A percentile compares a stretch with the other conserved stretches of the same genome.
These are phyloP conservation scores for Anaeromyces robustus DNA, from an alignment of 192 early-diverging fungal genomes.

Conservation along the genomic window DNA sequence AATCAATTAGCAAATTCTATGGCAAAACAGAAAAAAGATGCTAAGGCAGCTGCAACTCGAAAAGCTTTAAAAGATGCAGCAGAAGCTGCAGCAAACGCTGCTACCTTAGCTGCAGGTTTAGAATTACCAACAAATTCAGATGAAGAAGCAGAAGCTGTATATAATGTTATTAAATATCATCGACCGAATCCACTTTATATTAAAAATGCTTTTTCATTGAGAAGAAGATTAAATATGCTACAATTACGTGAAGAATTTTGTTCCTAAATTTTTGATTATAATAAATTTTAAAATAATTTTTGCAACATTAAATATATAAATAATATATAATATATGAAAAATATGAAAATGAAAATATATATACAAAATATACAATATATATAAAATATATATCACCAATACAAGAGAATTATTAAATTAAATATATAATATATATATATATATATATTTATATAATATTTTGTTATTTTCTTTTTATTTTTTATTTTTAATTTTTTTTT, in stretches of 20 bases:
- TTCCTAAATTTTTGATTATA: not conserved
- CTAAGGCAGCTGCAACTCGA: constrained; percentile 9
- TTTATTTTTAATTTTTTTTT: no score
- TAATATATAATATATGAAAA: no score
- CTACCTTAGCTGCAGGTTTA: not conserved
- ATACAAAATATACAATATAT: no score
- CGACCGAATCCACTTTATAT: constrained; percentile 37
- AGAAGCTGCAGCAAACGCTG: not conserved
- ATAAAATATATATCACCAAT: no score
- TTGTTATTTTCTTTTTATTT: no score
- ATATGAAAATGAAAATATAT: no score
- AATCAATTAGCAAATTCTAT: constrained; percentile 22
- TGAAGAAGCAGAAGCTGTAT: constrained; percentile 51
- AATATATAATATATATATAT: no score
- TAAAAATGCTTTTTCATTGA: not conserved
- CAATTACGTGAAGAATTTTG: not conserved
- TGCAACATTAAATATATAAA: no score
- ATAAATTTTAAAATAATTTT: no score
- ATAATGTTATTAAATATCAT: constrained; percentile 43
- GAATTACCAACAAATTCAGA: constrained; percentile 26
- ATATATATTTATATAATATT: no score
- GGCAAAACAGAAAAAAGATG: constrained; percentile 35
- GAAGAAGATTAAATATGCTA: not conserved
- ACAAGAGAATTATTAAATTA: no score
- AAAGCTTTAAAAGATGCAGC: not conserved